phyloP scores from a whole-genome alignment of 75 land plant genomes.

The Cunninghamia lanceolata region DNA sequence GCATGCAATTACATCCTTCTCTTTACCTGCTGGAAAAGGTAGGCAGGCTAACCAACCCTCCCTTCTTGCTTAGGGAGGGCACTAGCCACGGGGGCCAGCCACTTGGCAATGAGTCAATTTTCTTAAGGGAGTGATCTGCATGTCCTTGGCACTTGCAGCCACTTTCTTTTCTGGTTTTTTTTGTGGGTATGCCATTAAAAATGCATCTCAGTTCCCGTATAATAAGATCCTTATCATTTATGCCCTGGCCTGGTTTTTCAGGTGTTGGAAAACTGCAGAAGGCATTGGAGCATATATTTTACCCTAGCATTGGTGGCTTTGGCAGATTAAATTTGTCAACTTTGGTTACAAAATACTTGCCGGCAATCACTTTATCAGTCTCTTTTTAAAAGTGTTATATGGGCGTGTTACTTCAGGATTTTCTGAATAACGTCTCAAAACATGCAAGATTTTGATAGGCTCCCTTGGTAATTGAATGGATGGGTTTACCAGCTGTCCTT shows the following conservation, averaged over 20 bases:
- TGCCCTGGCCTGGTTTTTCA: neutral
- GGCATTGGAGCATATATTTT: neutral
- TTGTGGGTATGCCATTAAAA: neutral
- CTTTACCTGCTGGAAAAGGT: neutral
- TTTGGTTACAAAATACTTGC: neutral
- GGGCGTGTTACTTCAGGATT: neutral
- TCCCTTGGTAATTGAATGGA: neutral
- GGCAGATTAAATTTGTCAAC: neutral
- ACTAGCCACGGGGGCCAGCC: neutral
- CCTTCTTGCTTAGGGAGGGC: neutral
- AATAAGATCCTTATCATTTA: neutral
- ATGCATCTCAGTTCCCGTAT: neutral
- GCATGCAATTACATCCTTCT: neutral
- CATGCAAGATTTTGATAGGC: neutral
- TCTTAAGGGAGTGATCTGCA: neutral
- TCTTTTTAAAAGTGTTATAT: neutral
- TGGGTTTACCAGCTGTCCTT: neutral
- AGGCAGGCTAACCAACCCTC: neutral
- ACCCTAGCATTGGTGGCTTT: neutral
- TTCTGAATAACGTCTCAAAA: neutral
- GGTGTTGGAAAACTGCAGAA: neutral
- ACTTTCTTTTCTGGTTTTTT: neutral
- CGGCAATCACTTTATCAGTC: neutral
- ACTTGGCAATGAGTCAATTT: neutral
- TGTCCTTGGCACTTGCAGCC: neutral